Conservation (phyloP, 176 grass and related monocot species). For the Lolium multiflorum region DNA sequence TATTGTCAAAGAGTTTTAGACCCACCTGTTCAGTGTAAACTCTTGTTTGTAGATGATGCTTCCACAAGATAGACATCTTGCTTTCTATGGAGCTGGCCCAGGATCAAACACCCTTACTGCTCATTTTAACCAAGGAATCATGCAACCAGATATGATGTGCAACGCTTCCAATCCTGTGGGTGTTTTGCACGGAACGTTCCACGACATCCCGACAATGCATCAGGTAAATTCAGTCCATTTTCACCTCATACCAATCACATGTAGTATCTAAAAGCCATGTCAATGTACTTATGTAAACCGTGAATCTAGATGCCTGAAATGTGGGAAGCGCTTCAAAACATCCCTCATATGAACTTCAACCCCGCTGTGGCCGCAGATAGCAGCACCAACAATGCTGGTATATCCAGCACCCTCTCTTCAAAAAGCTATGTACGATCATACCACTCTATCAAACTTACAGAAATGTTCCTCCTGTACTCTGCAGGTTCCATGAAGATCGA, state of each 20-base stretch:
- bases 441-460: conserved; percentile 15
- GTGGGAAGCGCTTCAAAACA: conserved; percentile 76
- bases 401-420: background rate
- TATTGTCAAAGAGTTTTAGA: conserved; percentile 24
- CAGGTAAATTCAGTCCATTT: conserved; percentile 62
- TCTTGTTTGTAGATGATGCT: conserved; percentile 66
- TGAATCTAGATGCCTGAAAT: conserved; percentile 65
- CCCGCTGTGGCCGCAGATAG: conserved; percentile 38
- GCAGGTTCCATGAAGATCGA: conserved; percentile 69
- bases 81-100: conserved; percentile 53
- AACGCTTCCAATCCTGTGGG: conserved; percentile 43
- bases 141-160: conserved; percentile 71
- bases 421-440: background rate
- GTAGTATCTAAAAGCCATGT: conserved; percentile 13
- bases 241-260: background rate
- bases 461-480: conserved; percentile 30
- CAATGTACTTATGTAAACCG: conserved; percentile 36
- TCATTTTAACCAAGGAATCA: conserved; percentile 61
- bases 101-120: conserved; percentile 54
- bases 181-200: conserved; percentile 44
- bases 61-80: conserved; percentile 68
- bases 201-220: conserved; percentile 50
- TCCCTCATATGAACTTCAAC: conserved; percentile 66
- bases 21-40: conserved; percentile 6
- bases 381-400: conserved; percentile 60